Base-by-base conservation (phyloP, 169 alveolate species). In the Pseudocohnilembus persalinus region DNA sequence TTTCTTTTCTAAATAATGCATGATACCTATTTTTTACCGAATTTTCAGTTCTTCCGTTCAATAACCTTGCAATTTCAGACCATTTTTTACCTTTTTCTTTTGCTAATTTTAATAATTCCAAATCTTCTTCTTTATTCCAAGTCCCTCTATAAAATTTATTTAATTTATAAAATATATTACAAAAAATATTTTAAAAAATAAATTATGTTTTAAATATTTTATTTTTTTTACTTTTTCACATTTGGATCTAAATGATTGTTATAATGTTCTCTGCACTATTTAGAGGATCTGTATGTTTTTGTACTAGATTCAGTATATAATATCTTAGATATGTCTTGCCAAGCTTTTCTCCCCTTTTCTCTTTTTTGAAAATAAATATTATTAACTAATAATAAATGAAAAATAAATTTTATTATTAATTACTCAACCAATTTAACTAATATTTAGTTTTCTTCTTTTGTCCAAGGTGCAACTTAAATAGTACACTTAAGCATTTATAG, bases 1-100 rank as follows among this genome's bases (percentile, higher is more conserved):
- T 76, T 6, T 64, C 65, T 64, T 65, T 74, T 83, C 49, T 73
- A 29, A 74, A 49, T 16, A 83, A 35, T 0, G 83, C 83, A 30
- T 76, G 81, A 64, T 33, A 74, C 31, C 81, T 32, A 65, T 74
- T 83, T 35, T 35, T 83, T 34, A 76, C 81, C 29, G 76, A 64
- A 33, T 35, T 74, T 73, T 83, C 88, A n/a, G 79, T 74, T 31
- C 88, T 75, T 1, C 88, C 83, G 76, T 31, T 83, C 31, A 75
- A 29, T 32, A 35, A 30, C 73, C 33, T 76, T n/a, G 83, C 68
- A 28, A 76, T 76, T 29, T 29, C 31, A 35, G 88, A 72, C 88
- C 82, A 77, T 63, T 76, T 75, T 31, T 83, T 75, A 64, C 88
- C 88, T 27, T 74, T 29, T 31, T 75, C 77, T 76, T 83, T 68